Evolutionary conservation across 768 basidiomycete genomes (phyloP).

Genomic region (Lactarius hengduanensis): DNA sequence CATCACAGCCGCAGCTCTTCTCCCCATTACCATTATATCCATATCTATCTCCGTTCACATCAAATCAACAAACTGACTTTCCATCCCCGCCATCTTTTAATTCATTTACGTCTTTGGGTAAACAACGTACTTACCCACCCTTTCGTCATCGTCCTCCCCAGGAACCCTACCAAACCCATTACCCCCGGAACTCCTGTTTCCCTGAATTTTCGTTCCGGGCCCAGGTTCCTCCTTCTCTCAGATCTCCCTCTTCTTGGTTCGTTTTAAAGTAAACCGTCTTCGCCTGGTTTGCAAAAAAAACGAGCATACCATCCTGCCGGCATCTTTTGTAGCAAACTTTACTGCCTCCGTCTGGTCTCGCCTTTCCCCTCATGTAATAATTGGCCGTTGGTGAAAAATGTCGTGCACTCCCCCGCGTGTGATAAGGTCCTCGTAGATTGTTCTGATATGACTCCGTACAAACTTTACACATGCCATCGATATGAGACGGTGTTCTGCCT

Average conservation of each 20-base stretch:
- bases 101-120: slow-evolving; percentile 28
- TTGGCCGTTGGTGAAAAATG: slow-evolving; percentile 10
- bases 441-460: slow-evolving; percentile 21
- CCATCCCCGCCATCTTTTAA: slow-evolving; percentile 25
- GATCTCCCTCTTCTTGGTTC: slow-evolving; percentile 23
- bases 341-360: slow-evolving; percentile 10
- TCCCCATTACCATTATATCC: slow-evolving; percentile 22
- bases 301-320: slow-evolving; percentile 17
- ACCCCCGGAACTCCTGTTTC: slow-evolving; percentile 24
- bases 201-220: slow-evolving; percentile 20
- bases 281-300: slow-evolving; percentile 16
- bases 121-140: slow-evolving; percentile 26
- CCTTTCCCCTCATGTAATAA: background rate
- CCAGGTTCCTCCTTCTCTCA: slow-evolving; percentile 15
- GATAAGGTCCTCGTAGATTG: slow-evolving; percentile 18
- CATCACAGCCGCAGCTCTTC: slow-evolving; percentile 28
- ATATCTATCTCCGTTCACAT: slow-evolving; percentile 29
- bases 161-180: slow-evolving; percentile 23
- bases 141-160: slow-evolving; percentile 24
- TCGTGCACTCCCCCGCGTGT: slow-evolving; percentile 17
- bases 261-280: slow-evolving; percentile 15
- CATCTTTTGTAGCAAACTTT: slow-evolving; percentile 19
- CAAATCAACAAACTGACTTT: slow-evolving; percentile 25
- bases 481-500: slow-evolving; percentile 16
- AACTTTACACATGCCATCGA: slow-evolving; percentile 24